Evolutionary conservation across 2,329 filamentous ascomycete species (phyloP).

Genomic region (Claviceps humidiphila): DNA sequence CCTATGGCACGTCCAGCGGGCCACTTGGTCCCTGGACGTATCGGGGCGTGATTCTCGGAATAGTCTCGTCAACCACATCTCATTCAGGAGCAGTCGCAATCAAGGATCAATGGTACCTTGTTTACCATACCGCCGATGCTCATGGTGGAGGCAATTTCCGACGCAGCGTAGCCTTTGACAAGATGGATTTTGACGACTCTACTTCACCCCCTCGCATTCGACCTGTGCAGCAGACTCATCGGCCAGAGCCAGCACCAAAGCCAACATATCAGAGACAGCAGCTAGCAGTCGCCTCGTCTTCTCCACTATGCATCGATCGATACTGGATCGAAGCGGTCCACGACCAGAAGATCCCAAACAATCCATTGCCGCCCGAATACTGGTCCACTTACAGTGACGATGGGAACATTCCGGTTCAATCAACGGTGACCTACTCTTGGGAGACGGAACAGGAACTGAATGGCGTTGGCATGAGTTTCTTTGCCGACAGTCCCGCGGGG

Average conservation of each 20-base stretch:
- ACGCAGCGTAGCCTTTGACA: neutral
- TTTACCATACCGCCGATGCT: constrained; percentile 1
- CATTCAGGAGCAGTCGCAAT: neutral
- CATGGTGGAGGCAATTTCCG: neutral
- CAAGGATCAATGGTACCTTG: neutral
- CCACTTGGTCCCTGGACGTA: constrained; percentile 1
- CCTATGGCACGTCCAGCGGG: neutral
- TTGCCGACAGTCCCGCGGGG: neutral
- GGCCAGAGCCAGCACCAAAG: neutral
- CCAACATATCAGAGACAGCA: neutral
- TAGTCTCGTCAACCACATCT: constrained; percentile 1
- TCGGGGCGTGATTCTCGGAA: neutral
- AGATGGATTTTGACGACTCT: neutral
- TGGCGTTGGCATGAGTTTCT: neutral
- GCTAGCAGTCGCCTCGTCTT: neutral
- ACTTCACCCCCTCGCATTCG: neutral
- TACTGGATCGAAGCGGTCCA: constrained; percentile 1
- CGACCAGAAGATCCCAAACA: neutral
- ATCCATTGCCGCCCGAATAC: neutral
- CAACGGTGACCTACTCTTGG: neutral
- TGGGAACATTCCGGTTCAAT: neutral
- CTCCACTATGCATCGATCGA: neutral
- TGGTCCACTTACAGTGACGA: neutral
- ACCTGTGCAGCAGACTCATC: neutral
- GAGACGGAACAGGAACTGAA: neutral